These are phyloP conservation scores for Cucumis hystrix DNA, from an alignment of 306 rosid genomes.

Conservation along the genomic window DNA sequence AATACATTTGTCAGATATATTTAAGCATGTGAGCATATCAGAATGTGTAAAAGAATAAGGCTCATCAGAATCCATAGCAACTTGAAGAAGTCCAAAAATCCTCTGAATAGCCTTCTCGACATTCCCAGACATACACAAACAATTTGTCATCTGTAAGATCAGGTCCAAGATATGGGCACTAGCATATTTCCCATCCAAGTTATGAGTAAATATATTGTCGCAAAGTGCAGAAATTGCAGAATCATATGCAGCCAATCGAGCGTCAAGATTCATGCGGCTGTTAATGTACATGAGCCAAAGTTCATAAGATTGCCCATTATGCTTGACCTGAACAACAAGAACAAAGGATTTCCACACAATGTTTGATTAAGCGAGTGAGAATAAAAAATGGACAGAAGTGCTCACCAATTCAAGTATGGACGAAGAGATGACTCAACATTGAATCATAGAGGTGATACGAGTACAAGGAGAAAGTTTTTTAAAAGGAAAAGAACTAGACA, in stretches of 20 bases:
- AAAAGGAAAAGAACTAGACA: background rate
- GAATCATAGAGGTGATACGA: background rate
- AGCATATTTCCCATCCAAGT: slow-evolving; percentile 26
- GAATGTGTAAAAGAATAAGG: slow-evolving; percentile 34
- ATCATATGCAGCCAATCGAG: slow-evolving; percentile 52
- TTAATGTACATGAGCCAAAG: slow-evolving; percentile 92
- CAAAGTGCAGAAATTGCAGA: slow-evolving; percentile 59
- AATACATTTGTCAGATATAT: slow-evolving; percentile 79
- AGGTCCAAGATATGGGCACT: slow-evolving; percentile 86
- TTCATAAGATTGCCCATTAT: slow-evolving; percentile 55
- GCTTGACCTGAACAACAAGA: slow-evolving; percentile 58
- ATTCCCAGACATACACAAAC: slow-evolving; percentile 80
- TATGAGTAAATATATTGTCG: slow-evolving; percentile 28
- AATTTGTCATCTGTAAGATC: slow-evolving; percentile 76
- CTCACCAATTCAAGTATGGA: background rate
- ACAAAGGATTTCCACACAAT: slow-evolving; percentile 31
- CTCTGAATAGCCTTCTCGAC: slow-evolving; percentile 57
- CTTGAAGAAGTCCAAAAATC: slow-evolving; percentile 34
- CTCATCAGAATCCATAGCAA: slow-evolving; percentile 29
- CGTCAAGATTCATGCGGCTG: slow-evolving; percentile 55
- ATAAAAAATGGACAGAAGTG: background rate
- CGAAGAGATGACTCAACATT: background rate
- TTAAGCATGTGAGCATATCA: slow-evolving; percentile 60
- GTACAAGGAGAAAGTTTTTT: background rate
- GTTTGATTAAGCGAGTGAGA: slow-evolving; percentile 2